These are phyloP conservation scores for Claviceps sorghi DNA, from an alignment of 2,329 filamentous ascomycete species.

Conservation along the genomic window DNA sequence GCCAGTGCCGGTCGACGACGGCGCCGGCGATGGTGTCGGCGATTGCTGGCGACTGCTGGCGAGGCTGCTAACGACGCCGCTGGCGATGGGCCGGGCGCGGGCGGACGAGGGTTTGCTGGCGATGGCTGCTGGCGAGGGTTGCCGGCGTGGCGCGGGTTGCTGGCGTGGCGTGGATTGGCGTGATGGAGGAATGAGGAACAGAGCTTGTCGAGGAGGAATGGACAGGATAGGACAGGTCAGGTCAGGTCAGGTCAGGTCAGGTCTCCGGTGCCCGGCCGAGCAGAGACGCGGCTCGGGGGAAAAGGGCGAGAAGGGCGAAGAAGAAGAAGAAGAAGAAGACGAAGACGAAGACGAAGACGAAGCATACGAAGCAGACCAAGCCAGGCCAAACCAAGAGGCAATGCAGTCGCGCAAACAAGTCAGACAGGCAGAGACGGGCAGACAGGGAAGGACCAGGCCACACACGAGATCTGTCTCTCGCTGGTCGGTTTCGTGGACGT, in stretches of 20 bases:
- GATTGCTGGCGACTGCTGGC: neutral
- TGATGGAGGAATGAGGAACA: neutral
- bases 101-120: neutral
- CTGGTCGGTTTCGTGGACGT: neutral
- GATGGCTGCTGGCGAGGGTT: neutral
- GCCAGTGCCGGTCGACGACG: neutral
- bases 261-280: neutral
- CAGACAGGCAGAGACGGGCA: neutral
- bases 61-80: neutral
- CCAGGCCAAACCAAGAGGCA: neutral
- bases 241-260: no score
- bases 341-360: neutral
- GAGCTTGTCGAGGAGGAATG: neutral
- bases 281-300: neutral
- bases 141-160: neutral
- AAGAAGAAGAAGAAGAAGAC: neutral
- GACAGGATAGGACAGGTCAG: no score
- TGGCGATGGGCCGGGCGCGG: neutral
- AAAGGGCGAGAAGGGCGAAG: neutral
- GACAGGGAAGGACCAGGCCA: no score
- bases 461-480: no score
- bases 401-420: neutral
- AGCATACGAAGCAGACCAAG: neutral
- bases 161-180: neutral
- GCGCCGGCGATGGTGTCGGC: neutral